A percentile compares a stretch with the other conserved stretches of the same genome.
phyloP scores from a whole-genome alignment of 2,329 filamentous ascomycete species.

The Colletotrichum tofieldiae region DNA sequence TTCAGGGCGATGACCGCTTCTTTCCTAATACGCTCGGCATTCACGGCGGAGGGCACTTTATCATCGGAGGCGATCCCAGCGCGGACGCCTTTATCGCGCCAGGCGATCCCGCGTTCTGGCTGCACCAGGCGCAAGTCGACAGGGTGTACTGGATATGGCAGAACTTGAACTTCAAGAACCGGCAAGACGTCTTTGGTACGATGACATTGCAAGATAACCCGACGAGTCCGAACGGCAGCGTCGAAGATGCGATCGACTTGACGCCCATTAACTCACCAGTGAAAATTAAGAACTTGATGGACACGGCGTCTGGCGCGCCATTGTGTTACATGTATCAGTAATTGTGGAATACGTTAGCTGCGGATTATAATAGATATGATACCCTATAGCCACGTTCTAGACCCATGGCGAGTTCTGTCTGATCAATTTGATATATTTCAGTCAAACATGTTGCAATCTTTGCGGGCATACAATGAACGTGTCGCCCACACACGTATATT shows the following conservation, averaged over 20 bases:
- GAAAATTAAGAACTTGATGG: conserved; percentile 55
- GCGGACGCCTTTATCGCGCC: conserved; percentile 61
- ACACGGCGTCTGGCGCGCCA: conserved; percentile 57
- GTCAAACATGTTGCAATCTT: not conserved
- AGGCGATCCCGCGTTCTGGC: conserved; percentile 62
- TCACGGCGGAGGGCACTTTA: conserved; percentile 59
- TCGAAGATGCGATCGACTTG: conserved; percentile 56
- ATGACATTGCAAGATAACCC: conserved; percentile 60
- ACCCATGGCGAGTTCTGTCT: not conserved
- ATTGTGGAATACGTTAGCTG: not conserved
- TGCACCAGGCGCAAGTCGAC: conserved; percentile 64
- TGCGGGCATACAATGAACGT: not conserved
- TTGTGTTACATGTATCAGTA: conserved; percentile 62
- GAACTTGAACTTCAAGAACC: conserved; percentile 58
- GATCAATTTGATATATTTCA: not conserved
- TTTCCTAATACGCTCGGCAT: conserved; percentile 53
- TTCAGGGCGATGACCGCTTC: conserved; percentile 54
- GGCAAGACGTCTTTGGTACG: conserved; percentile 58
- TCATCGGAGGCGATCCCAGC: conserved; percentile 63
- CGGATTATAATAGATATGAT: conserved; percentile 3
- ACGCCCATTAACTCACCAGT: conserved; percentile 53
- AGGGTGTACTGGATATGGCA: conserved; percentile 66
- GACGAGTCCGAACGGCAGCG: conserved; percentile 58
- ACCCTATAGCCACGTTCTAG: not conserved
- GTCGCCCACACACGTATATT: no score